A percentile compares a stretch with the other conserved stretches of the same genome.
Conservation (phyloP, 345 rosid species). For the Melaleuca quinquenervia region DNA sequence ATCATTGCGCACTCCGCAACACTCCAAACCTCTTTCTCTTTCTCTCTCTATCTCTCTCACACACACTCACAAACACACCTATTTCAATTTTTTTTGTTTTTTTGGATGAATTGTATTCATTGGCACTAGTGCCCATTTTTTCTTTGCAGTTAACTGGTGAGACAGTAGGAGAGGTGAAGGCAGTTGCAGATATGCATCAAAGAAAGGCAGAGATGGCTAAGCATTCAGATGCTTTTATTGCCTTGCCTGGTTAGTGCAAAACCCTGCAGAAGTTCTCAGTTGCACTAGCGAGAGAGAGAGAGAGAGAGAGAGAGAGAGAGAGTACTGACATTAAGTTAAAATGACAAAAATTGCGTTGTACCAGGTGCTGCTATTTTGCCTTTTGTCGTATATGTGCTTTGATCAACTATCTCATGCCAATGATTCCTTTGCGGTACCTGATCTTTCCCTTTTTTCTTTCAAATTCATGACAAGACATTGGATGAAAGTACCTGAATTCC, state of each 20-base stretch:
- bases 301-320: background rate
- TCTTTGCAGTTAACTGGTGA: constrained; percentile 83
- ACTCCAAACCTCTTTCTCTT: constrained; percentile 3
- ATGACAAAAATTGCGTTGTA: background rate
- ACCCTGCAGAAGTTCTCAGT: background rate
- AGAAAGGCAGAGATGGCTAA: constrained; percentile 99
- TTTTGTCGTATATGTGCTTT: background rate
- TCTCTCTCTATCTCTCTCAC: background rate
- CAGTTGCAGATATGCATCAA: constrained; percentile 99
- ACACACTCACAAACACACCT: background rate
- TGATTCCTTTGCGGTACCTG: background rate
- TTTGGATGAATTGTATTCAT: background rate
- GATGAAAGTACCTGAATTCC: background rate
- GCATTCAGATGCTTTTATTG: constrained; percentile 99
- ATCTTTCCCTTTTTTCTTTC: background rate
- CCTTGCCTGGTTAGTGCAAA: constrained; percentile 84
- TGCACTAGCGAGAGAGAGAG: background rate
- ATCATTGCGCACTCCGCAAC: constrained; percentile 47
- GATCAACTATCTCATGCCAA: background rate
- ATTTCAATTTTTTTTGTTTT: background rate
- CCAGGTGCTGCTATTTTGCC: background rate
- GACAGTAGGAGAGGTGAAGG: constrained; percentile 99
- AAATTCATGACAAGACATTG: background rate
- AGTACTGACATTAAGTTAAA: background rate
- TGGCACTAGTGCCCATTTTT: background rate